Conservation (phyloP, 2,329 filamentous ascomycete genomes). For the Aciculosporium take region DNA sequence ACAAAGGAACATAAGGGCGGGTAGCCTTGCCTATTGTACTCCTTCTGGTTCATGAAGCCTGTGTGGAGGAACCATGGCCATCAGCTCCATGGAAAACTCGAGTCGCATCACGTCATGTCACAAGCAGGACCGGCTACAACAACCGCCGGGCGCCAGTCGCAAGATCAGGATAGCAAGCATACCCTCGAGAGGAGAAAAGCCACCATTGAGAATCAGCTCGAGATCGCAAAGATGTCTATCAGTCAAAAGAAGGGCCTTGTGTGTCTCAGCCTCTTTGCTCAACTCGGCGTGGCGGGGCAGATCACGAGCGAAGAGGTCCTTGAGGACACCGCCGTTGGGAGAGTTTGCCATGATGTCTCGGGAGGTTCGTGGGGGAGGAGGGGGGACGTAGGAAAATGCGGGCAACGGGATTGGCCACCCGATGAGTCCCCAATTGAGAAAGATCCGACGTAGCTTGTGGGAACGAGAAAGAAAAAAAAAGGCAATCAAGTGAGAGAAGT, state of each 20-base stretch:
- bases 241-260: slow-evolving; percentile 70
- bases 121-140: slow-evolving; percentile 1
- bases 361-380: not conserved
- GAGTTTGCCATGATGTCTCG: slow-evolving; percentile 49
- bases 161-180: slow-evolving; percentile 18
- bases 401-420: not conserved
- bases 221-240: slow-evolving; percentile 97
- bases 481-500: too few relatives aligned
- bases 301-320: slow-evolving; percentile 94
- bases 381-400: not conserved
- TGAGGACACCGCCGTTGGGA: slow-evolving; percentile 85
- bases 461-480: not conserved
- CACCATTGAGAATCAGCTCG: slow-evolving; percentile 91
- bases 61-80: slow-evolving; percentile 8
- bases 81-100: not conserved
- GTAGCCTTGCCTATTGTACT: slow-evolving; percentile 75
- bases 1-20: not conserved
- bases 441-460: not conserved
- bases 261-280: slow-evolving; percentile 65
- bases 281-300: slow-evolving; percentile 69
- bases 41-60: slow-evolving; percentile 96
- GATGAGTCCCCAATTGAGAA: not conserved
- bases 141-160: slow-evolving; percentile 1
- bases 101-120: not conserved
- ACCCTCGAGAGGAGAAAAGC: slow-evolving; percentile 97